Percentiles rank a stretch among this genome's conserved stretches.
Evolutionary conservation across 495 filamentous ascomycete genomes (phyloP).

Genomic region (Tirmania nivea): DNA sequence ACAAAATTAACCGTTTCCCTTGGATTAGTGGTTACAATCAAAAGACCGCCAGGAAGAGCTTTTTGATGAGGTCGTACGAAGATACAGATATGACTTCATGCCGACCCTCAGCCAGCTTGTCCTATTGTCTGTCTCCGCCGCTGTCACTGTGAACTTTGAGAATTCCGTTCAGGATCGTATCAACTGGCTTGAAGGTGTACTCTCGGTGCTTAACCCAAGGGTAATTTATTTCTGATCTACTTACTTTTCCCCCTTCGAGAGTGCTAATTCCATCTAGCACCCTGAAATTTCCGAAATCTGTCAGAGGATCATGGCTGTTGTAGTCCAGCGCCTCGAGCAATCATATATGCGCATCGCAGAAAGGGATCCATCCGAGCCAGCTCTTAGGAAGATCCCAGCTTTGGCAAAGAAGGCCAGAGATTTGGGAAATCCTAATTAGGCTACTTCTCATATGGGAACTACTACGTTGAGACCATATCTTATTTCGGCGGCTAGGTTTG

Average conservation of each 20-base stretch:
- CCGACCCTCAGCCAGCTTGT: constrained; percentile 52
- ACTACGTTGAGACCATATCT: no score
- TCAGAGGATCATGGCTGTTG: constrained; percentile 47
- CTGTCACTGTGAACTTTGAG: constrained; percentile 49
- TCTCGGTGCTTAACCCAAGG: constrained; percentile 28
- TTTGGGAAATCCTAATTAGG: constrained; percentile 18
- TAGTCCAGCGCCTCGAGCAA: constrained; percentile 46
- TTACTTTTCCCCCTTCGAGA: constrained; percentile 3
- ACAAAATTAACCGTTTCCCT: constrained; percentile 18
- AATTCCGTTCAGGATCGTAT: constrained; percentile 46
- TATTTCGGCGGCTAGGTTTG: no score
- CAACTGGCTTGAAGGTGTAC: constrained; percentile 52
- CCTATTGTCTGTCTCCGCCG: constrained; percentile 60
- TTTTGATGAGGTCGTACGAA: constrained; percentile 61
- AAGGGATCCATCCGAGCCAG: constrained; percentile 35
- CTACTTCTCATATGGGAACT: no score
- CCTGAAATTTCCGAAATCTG: constrained; percentile 52
- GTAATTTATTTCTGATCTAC: constrained; percentile 22
- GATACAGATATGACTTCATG: constrained; percentile 49
- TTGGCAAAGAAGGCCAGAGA: constrained; percentile 34
- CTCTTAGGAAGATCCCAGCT: constrained; percentile 39
- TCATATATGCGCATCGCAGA: constrained; percentile 47
- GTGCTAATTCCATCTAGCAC: constrained; percentile 30
- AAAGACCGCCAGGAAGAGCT: constrained; percentile 43
- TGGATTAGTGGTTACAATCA: constrained; percentile 62